phyloP scores from a whole-genome alignment of 352 stramenopile species.

The Pythium volutum region DNA sequence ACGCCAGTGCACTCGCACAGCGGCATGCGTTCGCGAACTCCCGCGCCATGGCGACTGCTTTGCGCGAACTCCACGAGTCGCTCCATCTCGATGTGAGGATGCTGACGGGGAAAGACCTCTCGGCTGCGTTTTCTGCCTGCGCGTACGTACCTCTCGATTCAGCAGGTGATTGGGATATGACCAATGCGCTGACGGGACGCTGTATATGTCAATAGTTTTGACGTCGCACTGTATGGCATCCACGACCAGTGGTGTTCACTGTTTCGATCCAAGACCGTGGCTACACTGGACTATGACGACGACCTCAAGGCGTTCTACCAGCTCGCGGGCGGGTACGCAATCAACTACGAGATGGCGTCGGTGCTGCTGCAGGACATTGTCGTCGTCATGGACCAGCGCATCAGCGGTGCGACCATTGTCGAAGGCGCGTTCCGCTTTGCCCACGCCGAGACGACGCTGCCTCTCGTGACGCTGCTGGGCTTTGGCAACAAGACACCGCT shows the following conservation, averaged over 20 bases:
- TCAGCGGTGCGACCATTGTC: slow-evolving; percentile 30
- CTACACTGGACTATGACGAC: slow-evolving; percentile 56
- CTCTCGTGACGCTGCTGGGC: slow-evolving; percentile 64
- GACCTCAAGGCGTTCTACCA: slow-evolving; percentile 74
- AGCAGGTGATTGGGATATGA: too few species aligned
- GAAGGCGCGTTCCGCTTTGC: slow-evolving; percentile 61
- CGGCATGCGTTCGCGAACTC: slow-evolving; percentile 37
- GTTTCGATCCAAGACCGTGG: slow-evolving; percentile 39
- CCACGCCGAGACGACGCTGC: slow-evolving; percentile 71
- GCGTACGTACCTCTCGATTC: slow-evolving; percentile 48
- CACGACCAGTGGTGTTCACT: slow-evolving; percentile 59
- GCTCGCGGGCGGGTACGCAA: slow-evolving; percentile 48
- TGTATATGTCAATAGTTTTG: slow-evolving; percentile 37
- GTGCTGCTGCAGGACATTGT: slow-evolving; percentile 62
- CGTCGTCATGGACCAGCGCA: slow-evolving; percentile 42
- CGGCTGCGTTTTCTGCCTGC: slow-evolving; percentile 56
- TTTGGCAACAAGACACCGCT: slow-evolving; percentile 40
- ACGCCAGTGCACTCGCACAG: slow-evolving; percentile 42
- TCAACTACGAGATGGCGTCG: slow-evolving; percentile 75
- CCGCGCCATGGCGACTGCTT: slow-evolving; percentile 29
- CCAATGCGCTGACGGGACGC: too few species aligned
- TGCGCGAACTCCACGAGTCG: slow-evolving; percentile 27
- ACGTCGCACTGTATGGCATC: slow-evolving; percentile 55
- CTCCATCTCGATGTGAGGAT: slow-evolving; percentile 32
- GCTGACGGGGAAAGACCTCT: slow-evolving; percentile 40